phyloP scores from a whole-genome alignment of 371 early-diverging fungal species.

The Fennellomyces sp. region DNA sequence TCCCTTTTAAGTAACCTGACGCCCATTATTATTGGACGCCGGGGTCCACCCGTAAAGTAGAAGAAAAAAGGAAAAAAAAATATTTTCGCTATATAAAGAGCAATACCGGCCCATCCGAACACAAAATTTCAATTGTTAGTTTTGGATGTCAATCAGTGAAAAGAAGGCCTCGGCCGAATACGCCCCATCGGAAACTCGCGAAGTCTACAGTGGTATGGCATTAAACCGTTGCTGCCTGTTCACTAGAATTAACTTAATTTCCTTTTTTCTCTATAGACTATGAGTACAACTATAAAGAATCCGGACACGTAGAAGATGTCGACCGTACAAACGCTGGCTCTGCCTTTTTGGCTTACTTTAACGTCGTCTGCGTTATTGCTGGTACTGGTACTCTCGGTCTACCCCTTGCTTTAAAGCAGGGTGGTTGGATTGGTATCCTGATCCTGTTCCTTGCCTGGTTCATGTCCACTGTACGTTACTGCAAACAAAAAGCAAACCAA shows the following conservation, averaged over 20 bases:
- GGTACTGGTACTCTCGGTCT: conserved; percentile 86
- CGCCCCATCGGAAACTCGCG: neutral
- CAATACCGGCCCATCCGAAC: neutral
- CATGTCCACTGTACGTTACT: conserved; percentile 65
- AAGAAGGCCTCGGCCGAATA: conserved; percentile 2
- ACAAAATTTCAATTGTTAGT: neutral
- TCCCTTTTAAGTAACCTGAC: neutral
- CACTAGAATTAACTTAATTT: neutral
- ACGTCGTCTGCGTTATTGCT: conserved; percentile 77
- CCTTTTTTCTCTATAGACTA: neutral
- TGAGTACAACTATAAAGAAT: conserved; percentile 13
- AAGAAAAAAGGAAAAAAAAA: conserved; percentile 7
- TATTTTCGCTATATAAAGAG: neutral
- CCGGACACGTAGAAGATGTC: conserved; percentile 10
- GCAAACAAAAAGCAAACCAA: neutral
- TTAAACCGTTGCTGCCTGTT: neutral
- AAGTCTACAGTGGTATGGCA: neutral
- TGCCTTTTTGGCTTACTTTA: conserved; percentile 52
- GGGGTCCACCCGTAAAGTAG: neutral
- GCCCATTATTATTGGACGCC: neutral
- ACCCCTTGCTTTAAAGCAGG: conserved; percentile 74
- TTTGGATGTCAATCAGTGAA: neutral
- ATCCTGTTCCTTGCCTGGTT: conserved; percentile 76
- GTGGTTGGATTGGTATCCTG: conserved; percentile 80
- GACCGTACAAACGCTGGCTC: conserved; percentile 19